Evolutionary conservation across 2,329 filamentous ascomycete genomes (phyloP).

Genomic region (Aspergillus fischeri): DNA sequence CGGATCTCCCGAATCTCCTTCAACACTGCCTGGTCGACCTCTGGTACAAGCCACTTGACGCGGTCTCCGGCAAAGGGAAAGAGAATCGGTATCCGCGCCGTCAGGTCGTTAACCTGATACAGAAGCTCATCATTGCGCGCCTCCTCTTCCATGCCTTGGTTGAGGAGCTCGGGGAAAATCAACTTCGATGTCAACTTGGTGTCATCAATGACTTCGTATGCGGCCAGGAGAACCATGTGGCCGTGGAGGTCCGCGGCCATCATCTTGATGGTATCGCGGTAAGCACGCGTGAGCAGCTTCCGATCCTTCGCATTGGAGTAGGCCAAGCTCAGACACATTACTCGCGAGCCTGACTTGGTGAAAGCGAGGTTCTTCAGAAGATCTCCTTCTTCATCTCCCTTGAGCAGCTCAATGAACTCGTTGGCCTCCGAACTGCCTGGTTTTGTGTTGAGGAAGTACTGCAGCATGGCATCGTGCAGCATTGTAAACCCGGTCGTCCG

Average conservation of each 20-base stretch:
- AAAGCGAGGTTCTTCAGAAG: slow-evolving; percentile 94
- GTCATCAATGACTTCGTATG: slow-evolving; percentile 90
- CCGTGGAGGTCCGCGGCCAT: slow-evolving; percentile 78
- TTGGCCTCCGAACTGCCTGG: slow-evolving; percentile 74
- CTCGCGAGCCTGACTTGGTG: slow-evolving; percentile 78
- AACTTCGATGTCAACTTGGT: slow-evolving; percentile 83
- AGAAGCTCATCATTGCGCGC: slow-evolving; percentile 42
- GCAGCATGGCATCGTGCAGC: slow-evolving; percentile 95
- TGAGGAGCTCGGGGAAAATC: slow-evolving; percentile 81
- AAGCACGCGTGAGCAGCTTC: slow-evolving; percentile 80
- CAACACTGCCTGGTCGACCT: slow-evolving; percentile 65
- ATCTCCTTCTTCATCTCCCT: slow-evolving; percentile 86
- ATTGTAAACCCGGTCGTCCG: slow-evolving; percentile 96
- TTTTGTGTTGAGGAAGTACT: slow-evolving; percentile 82
- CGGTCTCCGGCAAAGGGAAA: slow-evolving; percentile 71
- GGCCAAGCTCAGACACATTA: slow-evolving; percentile 78
- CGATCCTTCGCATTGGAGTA: slow-evolving; percentile 88
- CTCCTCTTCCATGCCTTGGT: slow-evolving; percentile 52
- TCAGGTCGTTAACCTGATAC: slow-evolving; percentile 41
- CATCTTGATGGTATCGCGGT: slow-evolving; percentile 81
- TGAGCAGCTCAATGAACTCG: slow-evolving; percentile 85
- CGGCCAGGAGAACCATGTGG: slow-evolving; percentile 76
- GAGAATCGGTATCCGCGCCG: slow-evolving; percentile 62
- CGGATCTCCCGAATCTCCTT: slow-evolving; percentile 75
- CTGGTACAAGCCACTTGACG: slow-evolving; percentile 60